These are phyloP conservation scores for Aspergillus ellipticus DNA, from an alignment of 495 filamentous ascomycete species.

Conservation along the genomic window DNA sequence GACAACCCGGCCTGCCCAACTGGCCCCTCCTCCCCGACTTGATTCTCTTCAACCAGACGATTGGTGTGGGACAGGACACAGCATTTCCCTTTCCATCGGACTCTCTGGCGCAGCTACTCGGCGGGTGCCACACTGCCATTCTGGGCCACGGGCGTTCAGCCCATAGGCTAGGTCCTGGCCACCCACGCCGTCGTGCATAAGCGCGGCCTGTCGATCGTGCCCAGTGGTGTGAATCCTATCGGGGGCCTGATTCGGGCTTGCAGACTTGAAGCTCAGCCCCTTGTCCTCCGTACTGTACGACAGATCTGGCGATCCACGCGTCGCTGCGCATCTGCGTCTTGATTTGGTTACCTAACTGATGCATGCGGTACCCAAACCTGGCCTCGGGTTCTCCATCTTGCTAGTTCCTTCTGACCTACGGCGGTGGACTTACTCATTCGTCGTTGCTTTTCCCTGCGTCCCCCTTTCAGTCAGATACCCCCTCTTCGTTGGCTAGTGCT, in stretches of 20 bases:
- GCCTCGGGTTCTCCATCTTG: slow-evolving; percentile 8
- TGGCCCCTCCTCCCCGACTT: background rate
- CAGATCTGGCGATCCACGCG: slow-evolving; percentile 17
- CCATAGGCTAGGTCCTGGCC: slow-evolving; percentile 26
- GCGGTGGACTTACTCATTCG: slow-evolving; percentile 9
- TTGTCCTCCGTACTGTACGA: slow-evolving; percentile 13
- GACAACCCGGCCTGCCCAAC: slow-evolving; percentile 12
- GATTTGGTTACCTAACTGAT: slow-evolving; percentile 13
- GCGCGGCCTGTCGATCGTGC: slow-evolving; percentile 36
- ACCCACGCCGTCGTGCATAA: slow-evolving; percentile 36
- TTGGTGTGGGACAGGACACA: background rate
- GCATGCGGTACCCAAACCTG: slow-evolving; percentile 9
- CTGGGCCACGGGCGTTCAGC: slow-evolving; percentile 28
- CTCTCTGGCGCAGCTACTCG: slow-evolving; percentile 4
- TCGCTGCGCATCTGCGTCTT: slow-evolving; percentile 6
- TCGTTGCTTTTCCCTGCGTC: slow-evolving; percentile 8
- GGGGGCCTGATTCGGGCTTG: slow-evolving; percentile 10
- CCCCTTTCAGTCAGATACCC: slow-evolving; percentile 15
- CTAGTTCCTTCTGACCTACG: slow-evolving; percentile 2
- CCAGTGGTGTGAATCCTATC: slow-evolving; percentile 15
- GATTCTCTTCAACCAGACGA: background rate
- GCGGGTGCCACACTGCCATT: slow-evolving; percentile 18
- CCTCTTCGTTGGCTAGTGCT: slow-evolving; percentile 15
- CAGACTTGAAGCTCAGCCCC: slow-evolving; percentile 13
- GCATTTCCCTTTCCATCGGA: background rate